Evolutionary conservation across 2,329 filamentous ascomycete genomes (phyloP).

Genomic region (Aspergillus cejpii): DNA sequence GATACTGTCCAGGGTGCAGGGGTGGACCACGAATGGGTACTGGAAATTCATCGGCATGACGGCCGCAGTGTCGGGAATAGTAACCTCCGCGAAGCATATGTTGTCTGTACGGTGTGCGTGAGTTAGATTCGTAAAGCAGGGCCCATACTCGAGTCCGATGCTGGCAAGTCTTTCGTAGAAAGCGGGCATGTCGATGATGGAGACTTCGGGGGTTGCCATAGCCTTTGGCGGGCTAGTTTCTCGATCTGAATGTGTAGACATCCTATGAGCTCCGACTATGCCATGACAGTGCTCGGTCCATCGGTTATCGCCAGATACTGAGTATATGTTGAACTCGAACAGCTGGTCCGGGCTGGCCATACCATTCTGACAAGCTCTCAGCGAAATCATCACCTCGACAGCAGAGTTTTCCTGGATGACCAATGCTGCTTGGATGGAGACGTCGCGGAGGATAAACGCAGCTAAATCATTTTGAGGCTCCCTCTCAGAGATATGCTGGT

Average conservation of each 20-base stretch:
- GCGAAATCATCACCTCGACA: conserved; percentile 14
- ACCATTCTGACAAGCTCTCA: background rate
- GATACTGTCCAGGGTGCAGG: conserved; percentile 27
- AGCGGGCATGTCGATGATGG: conserved; percentile 13
- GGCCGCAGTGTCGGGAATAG: conserved; percentile 21
- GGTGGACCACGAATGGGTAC: conserved; percentile 25
- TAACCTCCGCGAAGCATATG: conserved; percentile 17
- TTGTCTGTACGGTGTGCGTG: conserved; percentile 9
- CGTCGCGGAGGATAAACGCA: conserved; percentile 15
- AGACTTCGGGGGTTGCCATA: background rate
- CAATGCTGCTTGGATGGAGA: conserved; percentile 21
- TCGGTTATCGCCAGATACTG: conserved; percentile 14
- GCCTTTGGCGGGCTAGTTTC: background rate
- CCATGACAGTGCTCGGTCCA: conserved; percentile 26
- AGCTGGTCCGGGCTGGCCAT: background rate
- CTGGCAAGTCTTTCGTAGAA: conserved; percentile 24
- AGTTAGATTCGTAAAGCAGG: conserved; percentile 22
- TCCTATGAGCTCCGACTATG: conserved; percentile 2
- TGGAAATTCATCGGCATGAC: conserved; percentile 27
- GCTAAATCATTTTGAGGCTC: background rate
- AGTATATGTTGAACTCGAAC: conserved; percentile 20
- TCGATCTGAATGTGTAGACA: background rate
- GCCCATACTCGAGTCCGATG: conserved; percentile 26
- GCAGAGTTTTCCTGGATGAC: conserved; percentile 16
- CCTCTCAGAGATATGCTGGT: conserved; percentile 9